phyloP scores from a whole-genome alignment of 257 asterid species.

The Buddleja alternifolia region DNA sequence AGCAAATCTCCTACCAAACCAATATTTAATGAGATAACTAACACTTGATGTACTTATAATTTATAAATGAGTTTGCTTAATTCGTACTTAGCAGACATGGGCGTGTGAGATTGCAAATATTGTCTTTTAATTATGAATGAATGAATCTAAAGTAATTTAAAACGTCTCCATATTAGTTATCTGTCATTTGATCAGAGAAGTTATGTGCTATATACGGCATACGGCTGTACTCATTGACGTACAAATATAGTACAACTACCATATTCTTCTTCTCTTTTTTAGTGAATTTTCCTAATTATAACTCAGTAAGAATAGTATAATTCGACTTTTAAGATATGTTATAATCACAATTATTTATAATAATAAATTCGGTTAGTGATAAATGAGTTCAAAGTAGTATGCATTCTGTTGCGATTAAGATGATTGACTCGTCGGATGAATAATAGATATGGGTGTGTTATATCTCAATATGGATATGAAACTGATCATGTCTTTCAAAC shows the following conservation, averaged over 20 bases:
- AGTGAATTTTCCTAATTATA: neutral
- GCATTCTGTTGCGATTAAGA: too few relatives aligned
- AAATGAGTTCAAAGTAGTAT: too few relatives aligned
- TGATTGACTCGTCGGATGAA: too few relatives aligned
- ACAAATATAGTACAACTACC: slow-evolving; percentile 1
- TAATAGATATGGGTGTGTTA: too few relatives aligned
- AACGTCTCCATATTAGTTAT: neutral
- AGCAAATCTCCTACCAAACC: neutral
- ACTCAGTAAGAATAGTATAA: neutral
- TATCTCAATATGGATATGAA: too few relatives aligned
- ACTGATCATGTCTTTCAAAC: too few relatives aligned
- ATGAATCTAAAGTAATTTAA: neutral
- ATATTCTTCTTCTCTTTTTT: neutral
- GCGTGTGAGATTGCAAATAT: neutral
- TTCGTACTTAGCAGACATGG: neutral
- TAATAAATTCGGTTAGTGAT: too few relatives aligned
- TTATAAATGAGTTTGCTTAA: neutral
- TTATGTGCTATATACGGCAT: neutral
- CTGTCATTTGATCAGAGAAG: neutral
- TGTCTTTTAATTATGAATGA: neutral
- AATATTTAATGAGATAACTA: neutral
- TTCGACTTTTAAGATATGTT: neutral
- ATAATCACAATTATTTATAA: neutral
- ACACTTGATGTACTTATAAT: neutral
- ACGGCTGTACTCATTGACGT: slow-evolving; percentile 3